phyloP scores from a whole-genome alignment of 2,329 filamentous ascomycete species.

The Scleromitrula shiraiana region DNA sequence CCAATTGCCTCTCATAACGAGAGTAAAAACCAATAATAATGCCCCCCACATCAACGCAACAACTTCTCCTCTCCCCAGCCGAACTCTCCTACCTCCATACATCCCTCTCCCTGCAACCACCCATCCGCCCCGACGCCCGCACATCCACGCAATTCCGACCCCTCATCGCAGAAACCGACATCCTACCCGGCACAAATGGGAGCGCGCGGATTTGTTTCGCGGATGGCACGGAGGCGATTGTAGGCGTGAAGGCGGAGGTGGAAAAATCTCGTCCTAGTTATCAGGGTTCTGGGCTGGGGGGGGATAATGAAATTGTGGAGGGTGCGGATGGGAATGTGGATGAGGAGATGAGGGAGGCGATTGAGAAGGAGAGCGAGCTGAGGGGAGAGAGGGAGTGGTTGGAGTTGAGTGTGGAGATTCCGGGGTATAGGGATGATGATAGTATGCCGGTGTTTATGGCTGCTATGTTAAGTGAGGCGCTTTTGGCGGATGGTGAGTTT shows the following conservation, averaged over 20 bases:
- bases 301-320: conserved; percentile 22
- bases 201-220: conserved; percentile 90
- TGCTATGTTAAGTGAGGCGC: conserved; percentile 80
- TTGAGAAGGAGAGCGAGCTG: conserved; percentile 27
- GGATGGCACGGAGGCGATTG: conserved; percentile 91
- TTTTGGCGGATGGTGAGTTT: conserved; percentile 66
- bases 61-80: conserved; percentile 79
- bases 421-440: conserved; percentile 86
- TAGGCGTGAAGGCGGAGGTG: conserved; percentile 91
- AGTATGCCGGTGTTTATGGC: conserved; percentile 77
- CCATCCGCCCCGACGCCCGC: conserved; percentile 84
- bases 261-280: conserved; percentile 52
- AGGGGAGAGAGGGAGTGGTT: conserved; percentile 65
- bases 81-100: conserved; percentile 93
- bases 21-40: conserved; percentile 29
- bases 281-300: conserved; percentile 20
- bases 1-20: not conserved
- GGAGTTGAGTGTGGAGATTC: conserved; percentile 85
- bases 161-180: conserved; percentile 79
- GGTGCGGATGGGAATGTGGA: conserved; percentile 32
- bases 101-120: conserved; percentile 71
- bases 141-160: conserved; percentile 81
- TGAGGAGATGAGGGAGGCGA: conserved; percentile 34
- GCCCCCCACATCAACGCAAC: conserved; percentile 48
- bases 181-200: conserved; percentile 83